Base-by-base conservation (phyloP, 257 asterid species). In the Rhazya stricta region DNA sequence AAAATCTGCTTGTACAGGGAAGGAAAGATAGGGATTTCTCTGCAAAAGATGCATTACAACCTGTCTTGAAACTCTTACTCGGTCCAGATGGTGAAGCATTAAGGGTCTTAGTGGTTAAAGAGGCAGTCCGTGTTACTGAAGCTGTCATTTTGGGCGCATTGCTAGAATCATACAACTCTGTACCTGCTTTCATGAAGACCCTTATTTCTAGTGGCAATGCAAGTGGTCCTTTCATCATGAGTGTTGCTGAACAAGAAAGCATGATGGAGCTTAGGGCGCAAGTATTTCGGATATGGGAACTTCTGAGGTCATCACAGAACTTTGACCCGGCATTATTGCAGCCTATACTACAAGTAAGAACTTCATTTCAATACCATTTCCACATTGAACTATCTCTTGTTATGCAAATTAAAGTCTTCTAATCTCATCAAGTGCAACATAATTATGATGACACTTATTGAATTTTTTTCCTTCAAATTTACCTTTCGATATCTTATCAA, bases 41-140 rank as follows among this genome's bases (percentile, higher is more conserved):
- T 74, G 97, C 97, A 56, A 92, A 87, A 85, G 99, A 94, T 82
- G 97, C 97, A 27, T 82, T 94, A 75, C 99, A 94, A 78, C 99
- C 99, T 70, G 97, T 94, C 80, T 90, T 94, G 69, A 94, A 92
- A 80, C 87, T 92, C 75, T 87, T 94, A 79, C 81, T 94, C 82
- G 97, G 93, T 62, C 86, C 94, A 36, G 97, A 94, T 54, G 97
- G 97, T 74, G 95, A 86, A 87, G 83, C 80, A 27, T 87, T 94
- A 32, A 88, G 97, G 88, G 85, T 39, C 77, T 85, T 94, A 74
- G 97, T 92, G 61, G 91, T 91, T 79, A 94, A 86, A 86, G 99
- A 94, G 85, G 96, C 97, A 42, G 84, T 90, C 21, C 88, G 93
- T 19, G 91, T 88, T 51, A 89, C 90, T 79, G 99, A 94, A 89